phyloP scores from a whole-genome alignment of 192 early-diverging fungal species.

The Phlyctochytrium arcticum region DNA sequence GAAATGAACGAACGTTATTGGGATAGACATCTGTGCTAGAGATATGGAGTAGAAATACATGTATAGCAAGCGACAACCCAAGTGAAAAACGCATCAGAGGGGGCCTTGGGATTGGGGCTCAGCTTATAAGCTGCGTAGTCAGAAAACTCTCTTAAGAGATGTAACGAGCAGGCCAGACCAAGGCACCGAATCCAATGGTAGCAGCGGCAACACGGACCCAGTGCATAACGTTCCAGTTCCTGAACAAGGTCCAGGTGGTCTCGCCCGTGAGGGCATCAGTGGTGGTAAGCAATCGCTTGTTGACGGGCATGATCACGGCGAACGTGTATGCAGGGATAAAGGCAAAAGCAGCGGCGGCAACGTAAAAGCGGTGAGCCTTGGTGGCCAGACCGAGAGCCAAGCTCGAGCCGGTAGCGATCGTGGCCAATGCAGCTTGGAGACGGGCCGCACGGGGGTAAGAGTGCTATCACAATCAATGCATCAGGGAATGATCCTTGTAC shows the following conservation, averaged over 20 bases:
- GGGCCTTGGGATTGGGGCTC: no score
- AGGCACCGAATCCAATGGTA: neutral
- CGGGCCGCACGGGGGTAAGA: constrained; percentile 4
- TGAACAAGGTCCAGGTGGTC: neutral
- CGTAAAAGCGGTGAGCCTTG: neutral
- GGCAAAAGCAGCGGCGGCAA: neutral
- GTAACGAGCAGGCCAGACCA: no score
- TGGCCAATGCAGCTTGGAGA: constrained; percentile 1
- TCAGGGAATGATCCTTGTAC: neutral
- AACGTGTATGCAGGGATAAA: neutral
- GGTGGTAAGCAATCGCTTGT: neutral
- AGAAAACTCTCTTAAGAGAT: no score
- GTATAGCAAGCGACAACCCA: no score
- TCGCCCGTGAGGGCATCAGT: neutral
- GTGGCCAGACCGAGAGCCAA: neutral
- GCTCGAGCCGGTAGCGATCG: constrained; percentile 1
- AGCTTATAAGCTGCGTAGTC: no score
- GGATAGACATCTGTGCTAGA: no score
- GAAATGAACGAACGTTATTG: no score
- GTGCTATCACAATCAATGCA: neutral
- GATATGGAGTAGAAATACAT: no score
- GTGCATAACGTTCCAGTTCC: neutral
- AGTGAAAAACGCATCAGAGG: no score
- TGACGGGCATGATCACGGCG: neutral
- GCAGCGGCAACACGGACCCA: neutral